These are phyloP conservation scores for Aspergillus chevalieri DNA, from an alignment of 2,329 filamentous ascomycete genomes.

Conservation along the genomic window DNA sequence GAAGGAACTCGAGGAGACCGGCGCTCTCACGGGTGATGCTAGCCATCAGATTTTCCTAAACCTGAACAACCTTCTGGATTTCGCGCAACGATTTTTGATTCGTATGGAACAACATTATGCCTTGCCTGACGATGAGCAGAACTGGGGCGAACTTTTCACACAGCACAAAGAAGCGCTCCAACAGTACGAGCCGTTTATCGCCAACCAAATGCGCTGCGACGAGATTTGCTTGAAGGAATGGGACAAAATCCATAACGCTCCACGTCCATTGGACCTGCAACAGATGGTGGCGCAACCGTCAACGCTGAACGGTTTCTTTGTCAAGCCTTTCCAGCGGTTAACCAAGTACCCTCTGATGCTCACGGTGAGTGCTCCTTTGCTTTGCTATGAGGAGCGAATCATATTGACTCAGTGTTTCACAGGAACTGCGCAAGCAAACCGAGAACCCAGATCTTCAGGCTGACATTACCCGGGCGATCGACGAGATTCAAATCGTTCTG, in stretches of 20 bases:
- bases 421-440: slow-evolving; percentile 83
- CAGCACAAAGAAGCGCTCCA: slow-evolving; percentile 79
- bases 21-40: slow-evolving; percentile 78
- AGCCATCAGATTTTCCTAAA: slow-evolving; percentile 96
- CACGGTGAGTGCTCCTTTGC: slow-evolving; percentile 52
- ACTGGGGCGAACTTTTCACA: slow-evolving; percentile 91
- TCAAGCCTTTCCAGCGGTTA: slow-evolving; percentile 94
- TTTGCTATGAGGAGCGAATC: background rate
- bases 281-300: slow-evolving; percentile 82
- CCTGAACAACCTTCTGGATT: slow-evolving; percentile 88
- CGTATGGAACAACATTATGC: slow-evolving; percentile 93
- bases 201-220: slow-evolving; percentile 89
- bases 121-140: slow-evolving; percentile 66
- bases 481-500: slow-evolving; percentile 74
- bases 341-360: slow-evolving; percentile 91
- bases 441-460: slow-evolving; percentile 63
- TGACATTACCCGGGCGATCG: slow-evolving; percentile 71
- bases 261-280: slow-evolving; percentile 57
- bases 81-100: slow-evolving; percentile 90
- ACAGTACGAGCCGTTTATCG: slow-evolving; percentile 95
- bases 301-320: slow-evolving; percentile 80
- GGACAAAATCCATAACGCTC: slow-evolving; percentile 71
- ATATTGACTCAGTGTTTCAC: slow-evolving; percentile 5
- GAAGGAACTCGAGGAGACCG: slow-evolving; percentile 79
- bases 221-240: slow-evolving; percentile 78